Conservation (phyloP, 495 filamentous ascomycete species). For the Rhizodiscina lignyota region DNA sequence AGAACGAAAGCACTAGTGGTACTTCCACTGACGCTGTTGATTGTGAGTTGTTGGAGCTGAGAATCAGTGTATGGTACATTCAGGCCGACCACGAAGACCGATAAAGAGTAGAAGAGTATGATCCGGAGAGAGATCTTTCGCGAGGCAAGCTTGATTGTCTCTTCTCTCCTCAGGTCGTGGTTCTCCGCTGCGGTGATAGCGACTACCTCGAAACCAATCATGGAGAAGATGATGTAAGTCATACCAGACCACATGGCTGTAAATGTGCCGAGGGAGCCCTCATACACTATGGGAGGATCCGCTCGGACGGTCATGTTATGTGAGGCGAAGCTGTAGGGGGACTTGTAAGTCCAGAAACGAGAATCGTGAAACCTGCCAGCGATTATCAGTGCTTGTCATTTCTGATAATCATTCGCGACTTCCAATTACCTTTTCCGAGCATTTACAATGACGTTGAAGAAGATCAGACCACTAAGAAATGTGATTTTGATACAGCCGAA, state of each 20-base stretch:
- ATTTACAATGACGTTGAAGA: constrained; percentile 3
- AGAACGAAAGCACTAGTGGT: constrained; percentile 3
- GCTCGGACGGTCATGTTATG: constrained; percentile 3
- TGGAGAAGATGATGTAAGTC: constrained; percentile 2
- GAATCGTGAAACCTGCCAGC: background rate
- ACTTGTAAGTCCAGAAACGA: constrained; percentile 4
- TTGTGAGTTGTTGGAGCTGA: background rate
- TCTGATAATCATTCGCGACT: too few species aligned
- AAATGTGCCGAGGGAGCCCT: constrained; percentile 1
- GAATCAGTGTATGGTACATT: constrained; percentile 5
- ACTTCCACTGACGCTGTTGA: background rate
- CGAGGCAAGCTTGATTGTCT: constrained; percentile 3
- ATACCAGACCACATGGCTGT: constrained; percentile 4
- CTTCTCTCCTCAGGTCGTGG: constrained; percentile 1
- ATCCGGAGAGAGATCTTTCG: constrained; percentile 5
- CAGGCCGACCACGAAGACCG: constrained; percentile 4
- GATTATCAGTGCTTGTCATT: background rate
- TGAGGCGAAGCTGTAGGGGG: constrained; percentile 1
- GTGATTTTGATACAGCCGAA: constrained; percentile 4
- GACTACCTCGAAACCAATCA: constrained; percentile 6
- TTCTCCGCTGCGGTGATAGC: constrained; percentile 7
- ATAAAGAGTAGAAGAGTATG: constrained; percentile 4
- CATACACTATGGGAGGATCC: background rate
- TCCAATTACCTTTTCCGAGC: too few species aligned
- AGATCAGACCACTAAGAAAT: constrained; percentile 3